Conservation (phyloP, 2,329 filamentous ascomycete species). For the Aspergillus glaucus region DNA sequence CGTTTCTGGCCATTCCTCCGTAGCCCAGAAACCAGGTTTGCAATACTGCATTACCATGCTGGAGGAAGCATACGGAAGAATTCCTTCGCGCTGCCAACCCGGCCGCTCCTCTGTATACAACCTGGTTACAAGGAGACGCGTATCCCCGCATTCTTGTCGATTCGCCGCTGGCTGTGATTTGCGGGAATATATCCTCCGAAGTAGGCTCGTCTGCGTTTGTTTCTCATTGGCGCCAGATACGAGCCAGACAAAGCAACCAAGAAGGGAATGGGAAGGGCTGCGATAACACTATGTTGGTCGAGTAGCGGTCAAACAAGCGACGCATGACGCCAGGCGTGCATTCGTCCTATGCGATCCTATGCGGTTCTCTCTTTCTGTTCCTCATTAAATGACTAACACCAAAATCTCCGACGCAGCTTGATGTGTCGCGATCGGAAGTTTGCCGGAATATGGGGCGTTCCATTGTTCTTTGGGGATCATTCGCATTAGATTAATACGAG, state of each 20-base stretch:
- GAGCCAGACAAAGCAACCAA: neutral
- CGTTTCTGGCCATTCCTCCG: neutral
- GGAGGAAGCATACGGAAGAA: too few species aligned
- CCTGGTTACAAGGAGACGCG: neutral
- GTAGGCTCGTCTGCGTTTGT: too few species aligned
- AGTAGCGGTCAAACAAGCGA: neutral
- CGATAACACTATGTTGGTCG: neutral
- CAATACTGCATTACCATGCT: too few species aligned
- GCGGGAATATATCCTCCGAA: neutral
- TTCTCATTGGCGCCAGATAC: neutral
- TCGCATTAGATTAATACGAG: too few species aligned
- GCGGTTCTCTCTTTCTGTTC: too few species aligned
- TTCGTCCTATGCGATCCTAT: neutral
- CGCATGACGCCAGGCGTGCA: neutral
- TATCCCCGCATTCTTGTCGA: neutral
- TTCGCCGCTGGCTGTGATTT: neutral
- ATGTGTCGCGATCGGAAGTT: too few species aligned
- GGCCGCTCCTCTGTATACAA: too few species aligned
- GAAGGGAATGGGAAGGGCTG: neutral
- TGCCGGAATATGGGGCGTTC: too few species aligned
- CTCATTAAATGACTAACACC: too few species aligned
- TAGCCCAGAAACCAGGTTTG: neutral
- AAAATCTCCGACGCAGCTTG: too few species aligned
- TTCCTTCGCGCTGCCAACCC: too few species aligned
- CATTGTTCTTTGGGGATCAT: too few species aligned